phyloP scores from a whole-genome alignment of 306 rosid genomes.

The Dalbergia oliveri region DNA sequence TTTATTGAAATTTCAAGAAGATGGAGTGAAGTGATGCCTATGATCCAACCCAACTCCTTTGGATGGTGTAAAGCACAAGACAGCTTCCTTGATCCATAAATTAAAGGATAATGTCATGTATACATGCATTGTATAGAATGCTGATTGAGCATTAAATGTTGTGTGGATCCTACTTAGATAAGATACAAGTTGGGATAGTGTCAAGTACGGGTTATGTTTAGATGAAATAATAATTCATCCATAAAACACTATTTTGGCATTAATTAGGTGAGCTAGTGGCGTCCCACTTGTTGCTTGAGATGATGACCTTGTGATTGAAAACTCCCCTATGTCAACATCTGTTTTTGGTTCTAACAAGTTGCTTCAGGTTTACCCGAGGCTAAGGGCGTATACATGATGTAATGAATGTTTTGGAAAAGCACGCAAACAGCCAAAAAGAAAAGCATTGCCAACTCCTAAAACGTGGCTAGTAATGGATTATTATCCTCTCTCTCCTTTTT shows the following conservation, averaged over 20 bases:
- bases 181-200: too few species aligned
- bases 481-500: not conserved
- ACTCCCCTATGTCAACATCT: conserved; percentile 37
- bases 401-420: conserved; percentile 17
- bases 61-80: conserved; percentile 10
- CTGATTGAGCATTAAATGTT: too few species aligned
- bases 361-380: conserved; percentile 31
- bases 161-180: too few species aligned
- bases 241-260: conserved; percentile 7
- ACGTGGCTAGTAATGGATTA: not conserved
- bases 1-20: conserved; percentile 2
- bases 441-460: not conserved
- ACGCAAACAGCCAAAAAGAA: not conserved
- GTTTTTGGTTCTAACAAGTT: conserved; percentile 17
- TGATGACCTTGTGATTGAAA: conserved; percentile 26
- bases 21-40: not conserved
- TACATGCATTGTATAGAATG: too few species aligned
- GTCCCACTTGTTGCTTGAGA: conserved; percentile 41
- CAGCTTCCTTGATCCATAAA: not conserved
- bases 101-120: too few species aligned
- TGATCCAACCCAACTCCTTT: not conserved
- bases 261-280: conserved; percentile 35
- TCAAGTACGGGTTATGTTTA: too few species aligned
- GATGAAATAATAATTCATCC: too few species aligned
- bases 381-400: conserved; percentile 22